These are phyloP conservation scores for Cercospora sp. DNA, from an alignment of 2,329 filamentous ascomycete genomes.

Conservation along the genomic window DNA sequence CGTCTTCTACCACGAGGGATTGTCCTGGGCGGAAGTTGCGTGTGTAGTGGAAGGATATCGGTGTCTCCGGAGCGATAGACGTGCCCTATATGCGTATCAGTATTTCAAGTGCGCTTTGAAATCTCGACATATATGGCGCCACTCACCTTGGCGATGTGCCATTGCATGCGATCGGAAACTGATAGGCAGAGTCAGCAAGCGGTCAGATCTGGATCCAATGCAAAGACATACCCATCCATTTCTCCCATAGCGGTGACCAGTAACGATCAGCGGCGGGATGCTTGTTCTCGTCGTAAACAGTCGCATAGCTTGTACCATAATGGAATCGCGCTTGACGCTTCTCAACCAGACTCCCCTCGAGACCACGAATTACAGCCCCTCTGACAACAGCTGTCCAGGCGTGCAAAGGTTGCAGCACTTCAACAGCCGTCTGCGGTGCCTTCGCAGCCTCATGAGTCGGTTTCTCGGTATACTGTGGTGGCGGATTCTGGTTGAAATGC, in stretches of 20 bases:
- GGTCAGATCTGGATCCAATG: no score
- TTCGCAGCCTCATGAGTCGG: conserved; percentile 62
- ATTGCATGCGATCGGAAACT: conserved; percentile 78
- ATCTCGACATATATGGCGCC: not conserved
- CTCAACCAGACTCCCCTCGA: conserved; percentile 78
- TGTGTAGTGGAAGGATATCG: conserved; percentile 81
- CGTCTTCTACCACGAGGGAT: conserved; percentile 74
- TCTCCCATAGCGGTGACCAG: conserved; percentile 76
- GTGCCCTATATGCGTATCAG: conserved; percentile 55
- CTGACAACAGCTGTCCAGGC: conserved; percentile 80
- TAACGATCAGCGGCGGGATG: conserved; percentile 73
- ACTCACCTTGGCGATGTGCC: conserved; percentile 63
- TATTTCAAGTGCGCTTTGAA: no score
- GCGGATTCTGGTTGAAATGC: conserved; percentile 59
- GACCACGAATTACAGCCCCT: conserved; percentile 70
- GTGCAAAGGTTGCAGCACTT: conserved; percentile 80
- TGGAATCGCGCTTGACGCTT: conserved; percentile 72
- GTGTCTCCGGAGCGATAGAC: conserved; percentile 69
- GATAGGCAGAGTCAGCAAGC: not conserved
- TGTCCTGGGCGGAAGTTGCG: conserved; percentile 79
- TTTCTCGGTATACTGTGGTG: conserved; percentile 63
- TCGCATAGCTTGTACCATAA: conserved; percentile 79
- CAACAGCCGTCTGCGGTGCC: conserved; percentile 57
- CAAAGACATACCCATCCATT: conserved; percentile 62
- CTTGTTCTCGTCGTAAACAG: conserved; percentile 69